Evolutionary conservation across 1,139 yeast genomes (phyloP), one percentile per base, ranked within the genome.

Genomic region (Nakaseomyces glabratus): DNA sequence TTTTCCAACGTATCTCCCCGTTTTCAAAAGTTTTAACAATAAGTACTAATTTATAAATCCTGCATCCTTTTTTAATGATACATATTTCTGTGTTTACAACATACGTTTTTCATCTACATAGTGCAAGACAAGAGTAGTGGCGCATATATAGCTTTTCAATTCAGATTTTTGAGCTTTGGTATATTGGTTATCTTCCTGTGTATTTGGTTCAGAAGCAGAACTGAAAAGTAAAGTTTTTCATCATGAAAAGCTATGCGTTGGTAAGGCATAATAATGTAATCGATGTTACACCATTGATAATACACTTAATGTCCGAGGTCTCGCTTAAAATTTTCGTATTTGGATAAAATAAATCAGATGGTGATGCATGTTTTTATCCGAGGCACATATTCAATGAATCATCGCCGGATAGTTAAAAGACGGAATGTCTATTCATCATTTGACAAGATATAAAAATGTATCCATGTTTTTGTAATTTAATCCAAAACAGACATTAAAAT

Each of bases 321-420:
- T n/a, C n/a, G n/a, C n/a, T n/a, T n/a, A n/a, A 20, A 19, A 8
- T 12, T 6, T 14, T 14, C 18, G 16, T 23, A 19, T 17, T 24
- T 7, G 24, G 18, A 23, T 20, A 24, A 24, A 33, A 26, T n/a
- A n/a, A 42, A 37, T 55, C 60, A 55, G 60, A 55, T 55, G 60
- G 60, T 55, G 60, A 55, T 55, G 60, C 60, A 55, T 55, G 60
- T 40, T 47, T 35, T 42, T 40, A 52, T 52, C 59, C 40, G 38
- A n/a, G 52, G 59, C 60, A 55, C 60, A 55, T 55, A 54, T 55
- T 55, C 54, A 29, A 42, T 35, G 56, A 53, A 55, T 54, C 59
- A 55, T 55, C 60, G 57, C 59, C 57, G 57, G 59, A 52, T 26
- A 26, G 17, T 26, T 52, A 39, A 30, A 37, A 41, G 42, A 48